Conservation (phyloP, 1,284 basidiomycete species). For the Marasmius fiardii region DNA sequence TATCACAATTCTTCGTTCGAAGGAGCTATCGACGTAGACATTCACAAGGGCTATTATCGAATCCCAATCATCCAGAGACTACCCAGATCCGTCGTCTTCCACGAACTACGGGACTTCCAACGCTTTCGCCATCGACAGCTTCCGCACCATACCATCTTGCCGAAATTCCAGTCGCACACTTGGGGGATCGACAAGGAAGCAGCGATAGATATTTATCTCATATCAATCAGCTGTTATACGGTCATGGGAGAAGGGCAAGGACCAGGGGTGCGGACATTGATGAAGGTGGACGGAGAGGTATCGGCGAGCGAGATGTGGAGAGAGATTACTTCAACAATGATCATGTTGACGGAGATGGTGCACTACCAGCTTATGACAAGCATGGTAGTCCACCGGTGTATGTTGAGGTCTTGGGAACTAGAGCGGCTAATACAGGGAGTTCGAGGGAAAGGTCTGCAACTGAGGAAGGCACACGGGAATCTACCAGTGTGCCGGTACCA, state of each 20-base stretch:
- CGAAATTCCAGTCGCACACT: constrained; percentile 7
- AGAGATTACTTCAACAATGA: constrained; percentile 19
- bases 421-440: background rate
- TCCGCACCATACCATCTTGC: constrained; percentile 6
- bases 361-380: constrained; percentile 41
- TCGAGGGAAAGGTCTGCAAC: background rate
- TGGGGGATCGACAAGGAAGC: background rate
- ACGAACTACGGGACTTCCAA: constrained; percentile 17
- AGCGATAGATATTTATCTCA: background rate
- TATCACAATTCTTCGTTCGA: constrained; percentile 8
- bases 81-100: constrained; percentile 14
- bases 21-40: background rate
- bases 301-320: constrained; percentile 8
- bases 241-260: constrained; percentile 18
- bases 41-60: background rate
- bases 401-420: constrained; percentile 19
- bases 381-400: constrained; percentile 44
- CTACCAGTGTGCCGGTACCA: too few relatives aligned
- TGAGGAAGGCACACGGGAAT: background rate
- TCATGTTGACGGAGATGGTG: constrained; percentile 36
- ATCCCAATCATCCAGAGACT: background rate
- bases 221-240: constrained; percentile 2
- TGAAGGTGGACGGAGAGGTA: constrained; percentile 30
- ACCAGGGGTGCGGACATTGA: constrained; percentile 31
- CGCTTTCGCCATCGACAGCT: background rate